Evolutionary conservation across 2,329 filamentous ascomycete species (phyloP), one percentile per base, ranked within the genome.

Genomic region (Pseudogymnoascus sp.): DNA sequence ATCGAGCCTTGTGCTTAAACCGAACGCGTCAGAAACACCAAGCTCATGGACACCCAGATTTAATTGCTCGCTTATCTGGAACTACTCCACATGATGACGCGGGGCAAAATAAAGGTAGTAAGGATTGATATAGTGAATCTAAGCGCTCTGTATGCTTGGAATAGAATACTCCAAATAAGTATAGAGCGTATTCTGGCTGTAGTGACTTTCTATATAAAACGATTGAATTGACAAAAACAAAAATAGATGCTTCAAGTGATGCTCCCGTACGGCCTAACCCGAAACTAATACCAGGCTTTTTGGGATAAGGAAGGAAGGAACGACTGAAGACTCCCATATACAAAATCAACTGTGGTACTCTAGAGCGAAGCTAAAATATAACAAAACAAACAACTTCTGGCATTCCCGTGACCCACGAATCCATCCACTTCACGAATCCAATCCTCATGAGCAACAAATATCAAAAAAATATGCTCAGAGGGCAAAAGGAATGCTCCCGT

Each of bases 71-170:
- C 38, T 61, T 62, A 60, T 63, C 65, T 11, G 66, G 67, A 58
- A 61, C 61, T 64, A 59, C 72, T 67, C 7, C 71, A 71, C 60
- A 69, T 49, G 68, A 68, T 8, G 71, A 70, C 67, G n/a, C 67
- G 68, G 16, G 65, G 55, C 31, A 69, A 64, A 65, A 68, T 26
- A 4, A 26, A 3, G 23, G 5, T 26, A 2, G 68, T 61, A 69
- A 63, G 29, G 64, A 35, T 37, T 60, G 61, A 11, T 67, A 68
- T 31, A 67, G 66, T 11, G 69, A 70, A 68, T 65, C 55, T 33
- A 68, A 68, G 60, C 68, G 61, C 68, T 69, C 69, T 33, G 19
- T 65, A 62, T 60, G 26, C n/a, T 60, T 59, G 61, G 52, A 26
- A 62, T 52, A 26, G 16, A 38, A 33, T 11, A 3, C 31, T 58